phyloP scores from a whole-genome alignment of 2,329 filamentous ascomycete genomes.

The Aspergillus neoniger region DNA sequence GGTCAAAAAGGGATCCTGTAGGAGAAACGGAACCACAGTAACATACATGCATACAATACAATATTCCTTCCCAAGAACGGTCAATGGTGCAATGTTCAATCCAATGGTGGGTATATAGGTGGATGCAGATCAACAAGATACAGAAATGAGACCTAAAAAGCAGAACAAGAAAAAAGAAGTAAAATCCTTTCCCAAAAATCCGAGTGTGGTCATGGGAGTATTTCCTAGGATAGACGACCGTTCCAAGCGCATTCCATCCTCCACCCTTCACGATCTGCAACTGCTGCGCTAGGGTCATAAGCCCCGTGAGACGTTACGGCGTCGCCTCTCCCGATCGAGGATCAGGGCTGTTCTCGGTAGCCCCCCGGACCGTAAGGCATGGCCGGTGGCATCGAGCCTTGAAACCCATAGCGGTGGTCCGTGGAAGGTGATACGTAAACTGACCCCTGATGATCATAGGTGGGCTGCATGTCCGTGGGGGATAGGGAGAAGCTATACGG shows the following conservation, averaged over 20 bases:
- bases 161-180: neutral
- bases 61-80: neutral
- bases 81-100: neutral
- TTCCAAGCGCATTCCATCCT: neutral
- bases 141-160: neutral
- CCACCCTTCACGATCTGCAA: slow-evolving; percentile 12
- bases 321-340: neutral
- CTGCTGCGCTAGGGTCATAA: slow-evolving; percentile 8
- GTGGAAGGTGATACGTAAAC: slow-evolving; percentile 30
- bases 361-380: slow-evolving; percentile 18
- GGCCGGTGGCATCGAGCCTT: slow-evolving; percentile 17
- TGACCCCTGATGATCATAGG: slow-evolving; percentile 25
- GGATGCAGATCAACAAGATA: neutral
- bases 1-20: neutral
- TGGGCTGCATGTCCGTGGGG: slow-evolving; percentile 24
- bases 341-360: slow-evolving; percentile 24
- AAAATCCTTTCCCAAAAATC: neutral
- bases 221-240: neutral
- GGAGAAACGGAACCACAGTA: neutral
- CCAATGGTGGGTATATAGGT: slow-evolving; percentile 4
- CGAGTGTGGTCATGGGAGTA: neutral
- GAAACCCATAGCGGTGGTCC: slow-evolving; percentile 22
- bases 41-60: neutral
- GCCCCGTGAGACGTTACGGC: neutral
- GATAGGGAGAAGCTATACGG: slow-evolving; percentile 29